phyloP scores from a whole-genome alignment of 495 filamentous ascomycete genomes.

The Aspergillus funiculosus region DNA sequence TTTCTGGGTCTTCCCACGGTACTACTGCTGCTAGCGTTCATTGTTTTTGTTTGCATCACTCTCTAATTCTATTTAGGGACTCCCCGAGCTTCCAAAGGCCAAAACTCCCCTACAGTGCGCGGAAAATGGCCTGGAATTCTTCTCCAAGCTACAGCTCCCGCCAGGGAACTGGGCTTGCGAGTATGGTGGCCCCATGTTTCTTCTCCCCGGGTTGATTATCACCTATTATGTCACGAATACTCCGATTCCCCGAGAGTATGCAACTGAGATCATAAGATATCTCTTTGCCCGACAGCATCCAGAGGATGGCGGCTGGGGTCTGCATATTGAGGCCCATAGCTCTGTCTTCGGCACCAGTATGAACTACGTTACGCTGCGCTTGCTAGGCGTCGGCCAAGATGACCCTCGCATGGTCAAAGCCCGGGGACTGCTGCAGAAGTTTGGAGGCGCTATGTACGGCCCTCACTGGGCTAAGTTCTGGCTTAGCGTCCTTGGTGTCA shows the following conservation, averaged over 20 bases:
- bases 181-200: constrained; percentile 87
- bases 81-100: constrained; percentile 63
- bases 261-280: constrained; percentile 89
- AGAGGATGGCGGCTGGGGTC: constrained; percentile 90
- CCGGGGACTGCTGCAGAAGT: constrained; percentile 69
- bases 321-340: constrained; percentile 94
- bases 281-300: constrained; percentile 82
- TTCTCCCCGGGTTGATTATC: constrained; percentile 78
- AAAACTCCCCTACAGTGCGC: constrained; percentile 70
- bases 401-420: constrained; percentile 85
- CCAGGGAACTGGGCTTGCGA: constrained; percentile 95
- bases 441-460: constrained; percentile 77
- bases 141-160: constrained; percentile 79
- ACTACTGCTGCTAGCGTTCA: background rate
- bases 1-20: constrained; percentile 69
- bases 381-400: constrained; percentile 85
- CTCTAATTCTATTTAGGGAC: constrained; percentile 45
- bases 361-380: constrained; percentile 80
- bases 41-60: constrained; percentile 1
- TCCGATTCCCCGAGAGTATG: constrained; percentile 71
- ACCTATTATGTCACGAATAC: constrained; percentile 90
- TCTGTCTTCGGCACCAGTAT: constrained; percentile 83
- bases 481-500: constrained; percentile 76
- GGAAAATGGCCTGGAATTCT: constrained; percentile 81
- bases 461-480: constrained; percentile 97